Percentiles rank a stretch among this genome's conserved stretches.
Conservation (phyloP, 805 yeast species). For the Pichia exigua region DNA sequence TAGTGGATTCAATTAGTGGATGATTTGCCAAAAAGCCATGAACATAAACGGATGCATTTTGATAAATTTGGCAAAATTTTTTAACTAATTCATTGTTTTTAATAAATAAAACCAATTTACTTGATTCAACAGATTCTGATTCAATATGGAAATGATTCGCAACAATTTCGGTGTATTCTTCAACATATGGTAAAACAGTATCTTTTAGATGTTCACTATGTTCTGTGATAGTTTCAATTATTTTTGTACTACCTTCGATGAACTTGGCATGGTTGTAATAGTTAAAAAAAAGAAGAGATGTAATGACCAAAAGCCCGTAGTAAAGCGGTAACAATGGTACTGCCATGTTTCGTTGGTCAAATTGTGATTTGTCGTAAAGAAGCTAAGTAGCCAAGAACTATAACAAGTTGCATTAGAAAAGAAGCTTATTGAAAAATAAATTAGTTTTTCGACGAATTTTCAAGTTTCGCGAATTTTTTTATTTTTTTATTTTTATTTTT, state of each 20-base stretch:
- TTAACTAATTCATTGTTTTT: not conserved
- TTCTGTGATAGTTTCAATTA: not conserved
- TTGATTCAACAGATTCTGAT: not conserved
- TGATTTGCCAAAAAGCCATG: not conserved
- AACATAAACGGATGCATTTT: not conserved
- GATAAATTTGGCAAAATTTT: not conserved
- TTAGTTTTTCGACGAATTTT: not conserved
- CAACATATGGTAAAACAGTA: not conserved
- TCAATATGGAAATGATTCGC: not conserved
- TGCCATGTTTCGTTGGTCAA: not conserved
- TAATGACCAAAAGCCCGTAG: slow-evolving; percentile 3
- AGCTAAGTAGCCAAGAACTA: not conserved
- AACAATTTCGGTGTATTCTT: not conserved
- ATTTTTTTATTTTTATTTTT: no score
- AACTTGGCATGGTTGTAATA: not conserved
- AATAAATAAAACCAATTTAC: not conserved
- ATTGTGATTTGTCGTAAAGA: not conserved
- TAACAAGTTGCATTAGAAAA: not conserved
- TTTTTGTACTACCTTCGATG: slow-evolving; percentile 1
- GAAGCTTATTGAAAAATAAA: not conserved
- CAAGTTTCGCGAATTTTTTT: not conserved
- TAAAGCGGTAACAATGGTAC: slow-evolving; percentile 2
- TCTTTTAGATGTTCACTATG: not conserved
- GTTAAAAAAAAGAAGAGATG: slow-evolving; percentile 5
- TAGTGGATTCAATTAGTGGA: not conserved